Evolutionary conservation across 805 yeast genomes (phyloP), one percentile per base, ranked within the genome.

Genomic region (Cyberlindnera misumaiensis): DNA sequence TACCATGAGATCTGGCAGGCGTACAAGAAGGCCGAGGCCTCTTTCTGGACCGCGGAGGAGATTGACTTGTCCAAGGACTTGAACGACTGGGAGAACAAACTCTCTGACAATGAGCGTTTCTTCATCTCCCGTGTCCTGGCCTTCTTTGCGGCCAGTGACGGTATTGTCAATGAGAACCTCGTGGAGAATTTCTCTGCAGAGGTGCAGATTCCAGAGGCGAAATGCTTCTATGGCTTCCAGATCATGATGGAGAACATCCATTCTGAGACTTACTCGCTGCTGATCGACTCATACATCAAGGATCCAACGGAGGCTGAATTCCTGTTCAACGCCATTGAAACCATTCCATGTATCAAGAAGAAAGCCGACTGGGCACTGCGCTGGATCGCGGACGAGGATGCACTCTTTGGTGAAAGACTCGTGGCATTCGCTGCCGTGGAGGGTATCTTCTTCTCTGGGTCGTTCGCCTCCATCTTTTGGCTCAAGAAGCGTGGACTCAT

Each of bases 211-310:
- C 93, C 98, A 41, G 98, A 90, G 72, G 98, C 97, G 56, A 89
- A 90, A 66, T 89, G 96, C 65, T 93, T 90, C 74, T 90, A 90
- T 64, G 98, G 98, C 34, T 90, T 93, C 85, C 98, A 90, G 72
- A 93, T 90, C 66, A 89, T 89, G 97, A 93, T 93, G 90, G 98
- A 90, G 71, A 90, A 93, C 74, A 93, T 90, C 59, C 98, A 90
- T 67, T 82, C 96, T 17, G 98, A 90, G 71, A 93, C 97, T 34
- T 90, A 90, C 70, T 90, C 97, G 7, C 70, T 93, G 51, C 77
- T 93, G 60, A 87, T 90, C 52, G 98, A 90, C 63, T 79, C 96
- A 28, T 90, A 90, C 67, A 84, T 90, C 65, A 89, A 89, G 71
- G 98, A 90, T 69, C 90, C 96, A 53, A 80, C 84, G 67, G 96